Evolutionary conservation across 768 basidiomycete species (phyloP).

Genomic region (Suillus ampliporus): DNA sequence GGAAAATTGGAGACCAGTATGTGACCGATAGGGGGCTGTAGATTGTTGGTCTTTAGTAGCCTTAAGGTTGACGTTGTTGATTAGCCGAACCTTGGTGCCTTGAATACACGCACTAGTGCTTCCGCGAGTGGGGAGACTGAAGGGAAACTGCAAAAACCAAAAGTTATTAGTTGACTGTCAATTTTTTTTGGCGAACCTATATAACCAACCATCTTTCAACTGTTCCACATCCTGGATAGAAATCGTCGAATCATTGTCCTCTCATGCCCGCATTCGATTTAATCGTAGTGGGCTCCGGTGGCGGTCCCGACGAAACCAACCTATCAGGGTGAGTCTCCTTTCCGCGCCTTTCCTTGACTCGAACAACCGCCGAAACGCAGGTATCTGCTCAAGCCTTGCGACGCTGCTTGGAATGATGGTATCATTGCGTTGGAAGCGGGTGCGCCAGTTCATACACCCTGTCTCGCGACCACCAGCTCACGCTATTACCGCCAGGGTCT

Average conservation of each 20-base stretch:
- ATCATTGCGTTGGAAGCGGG: slow-evolving; percentile 89
- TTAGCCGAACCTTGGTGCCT: slow-evolving; percentile 32
- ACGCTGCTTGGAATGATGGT: slow-evolving; percentile 77
- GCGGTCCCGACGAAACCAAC: slow-evolving; percentile 90
- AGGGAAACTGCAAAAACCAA: slow-evolving; percentile 13
- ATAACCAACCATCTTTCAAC: slow-evolving; percentile 11
- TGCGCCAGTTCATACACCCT: slow-evolving; percentile 32
- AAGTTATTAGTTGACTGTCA: slow-evolving; percentile 10
- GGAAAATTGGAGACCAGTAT: neutral
- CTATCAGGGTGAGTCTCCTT: slow-evolving; percentile 71
- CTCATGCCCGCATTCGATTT: slow-evolving; percentile 66
- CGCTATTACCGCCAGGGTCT: slow-evolving; percentile 60
- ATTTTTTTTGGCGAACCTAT: slow-evolving; percentile 8
- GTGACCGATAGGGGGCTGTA: neutral
- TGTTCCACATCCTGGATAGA: neutral
- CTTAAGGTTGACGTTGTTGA: neutral
- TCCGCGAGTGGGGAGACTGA: slow-evolving; percentile 9
- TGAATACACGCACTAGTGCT: slow-evolving; percentile 17
- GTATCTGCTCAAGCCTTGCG: slow-evolving; percentile 83
- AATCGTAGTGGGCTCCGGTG: slow-evolving; percentile 83
- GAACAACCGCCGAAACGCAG: slow-evolving; percentile 42
- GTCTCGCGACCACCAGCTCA: slow-evolving; percentile 5
- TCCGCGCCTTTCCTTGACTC: slow-evolving; percentile 18
- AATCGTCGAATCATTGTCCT: slow-evolving; percentile 3
- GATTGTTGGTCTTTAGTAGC: neutral